These are phyloP conservation scores for Gossypioides kirkii DNA, from an alignment of 345 rosid species.

Conservation along the genomic window DNA sequence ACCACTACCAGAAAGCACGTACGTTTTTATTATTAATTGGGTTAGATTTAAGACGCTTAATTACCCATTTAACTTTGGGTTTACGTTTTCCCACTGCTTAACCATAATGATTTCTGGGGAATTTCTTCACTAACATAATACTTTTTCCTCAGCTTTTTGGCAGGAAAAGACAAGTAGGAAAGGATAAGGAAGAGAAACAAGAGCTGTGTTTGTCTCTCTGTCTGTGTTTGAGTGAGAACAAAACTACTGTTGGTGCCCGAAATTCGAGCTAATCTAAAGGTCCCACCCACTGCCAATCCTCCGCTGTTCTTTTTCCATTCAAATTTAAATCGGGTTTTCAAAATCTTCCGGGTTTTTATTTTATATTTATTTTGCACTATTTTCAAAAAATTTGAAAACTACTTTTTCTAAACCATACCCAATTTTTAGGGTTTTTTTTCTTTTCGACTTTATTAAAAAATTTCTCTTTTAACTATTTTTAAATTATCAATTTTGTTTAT, in stretches of 20 bases:
- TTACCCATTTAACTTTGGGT: constrained; percentile 20
- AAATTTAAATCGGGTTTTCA: no score
- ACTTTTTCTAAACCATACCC: no score
- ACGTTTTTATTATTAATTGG: background rate
- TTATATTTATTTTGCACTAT: no score
- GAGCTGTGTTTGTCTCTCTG: background rate
- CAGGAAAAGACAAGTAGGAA: background rate
- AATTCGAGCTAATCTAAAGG: constrained; percentile 16
- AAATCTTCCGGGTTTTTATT: no score
- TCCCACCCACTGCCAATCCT: background rate
- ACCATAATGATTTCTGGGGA: background rate
- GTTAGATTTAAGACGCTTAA: background rate
- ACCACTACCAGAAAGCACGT: constrained; percentile 30
- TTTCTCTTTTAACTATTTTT: no score
- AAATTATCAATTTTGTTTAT: no score
- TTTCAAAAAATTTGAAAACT: no score
- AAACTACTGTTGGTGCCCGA: constrained; percentile 22
- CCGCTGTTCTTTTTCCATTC: no score
- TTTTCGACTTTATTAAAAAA: no score
- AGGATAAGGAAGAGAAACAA: background rate
- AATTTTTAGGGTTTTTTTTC: no score
- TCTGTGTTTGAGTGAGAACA: background rate
- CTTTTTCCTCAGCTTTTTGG: background rate
- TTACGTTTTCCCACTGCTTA: constrained; percentile 5
- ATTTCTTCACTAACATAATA: no score